phyloP scores from a whole-genome alignment of 2,329 filamentous ascomycete genomes.

The Penicillium rolfsii region DNA sequence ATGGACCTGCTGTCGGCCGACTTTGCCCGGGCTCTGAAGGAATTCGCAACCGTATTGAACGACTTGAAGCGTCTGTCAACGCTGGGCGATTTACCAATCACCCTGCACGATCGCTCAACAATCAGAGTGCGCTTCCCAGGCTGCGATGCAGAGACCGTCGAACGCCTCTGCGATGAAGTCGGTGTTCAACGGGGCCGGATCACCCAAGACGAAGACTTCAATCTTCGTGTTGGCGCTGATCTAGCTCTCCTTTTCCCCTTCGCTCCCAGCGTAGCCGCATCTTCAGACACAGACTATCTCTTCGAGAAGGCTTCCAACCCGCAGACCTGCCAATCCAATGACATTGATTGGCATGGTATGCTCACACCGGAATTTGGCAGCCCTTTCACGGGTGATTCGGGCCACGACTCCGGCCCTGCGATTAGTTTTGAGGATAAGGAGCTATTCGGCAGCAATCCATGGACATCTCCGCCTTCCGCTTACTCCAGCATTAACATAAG shows the following conservation, averaged over 20 bases:
- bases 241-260: conserved; percentile 85
- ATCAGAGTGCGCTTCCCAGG: conserved; percentile 88
- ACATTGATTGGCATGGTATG: conserved; percentile 63
- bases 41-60: conserved; percentile 75
- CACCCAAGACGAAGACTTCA: conserved; percentile 76
- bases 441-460: conserved; percentile 56
- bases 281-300: conserved; percentile 50
- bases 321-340: conserved; percentile 39
- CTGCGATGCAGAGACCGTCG: conserved; percentile 80
- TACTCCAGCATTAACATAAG: conserved; percentile 63
- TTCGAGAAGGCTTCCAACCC: conserved; percentile 44
- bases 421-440: conserved; percentile 48
- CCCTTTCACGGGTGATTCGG: conserved; percentile 30
- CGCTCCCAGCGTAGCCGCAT: conserved; percentile 63
- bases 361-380: conserved; percentile 48
- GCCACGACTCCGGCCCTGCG: conserved; percentile 33
- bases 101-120: conserved; percentile 67
- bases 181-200: conserved; percentile 80
- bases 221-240: conserved; percentile 66
- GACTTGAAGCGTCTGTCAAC: conserved; percentile 77
- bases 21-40: conserved; percentile 83
- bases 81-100: conserved; percentile 82
- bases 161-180: conserved; percentile 81
- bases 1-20: conserved; percentile 84
- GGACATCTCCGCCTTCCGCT: conserved; percentile 57